phyloP scores from a whole-genome alignment of 495 filamentous ascomycete genomes.

The Bombardia bombarda region DNA sequence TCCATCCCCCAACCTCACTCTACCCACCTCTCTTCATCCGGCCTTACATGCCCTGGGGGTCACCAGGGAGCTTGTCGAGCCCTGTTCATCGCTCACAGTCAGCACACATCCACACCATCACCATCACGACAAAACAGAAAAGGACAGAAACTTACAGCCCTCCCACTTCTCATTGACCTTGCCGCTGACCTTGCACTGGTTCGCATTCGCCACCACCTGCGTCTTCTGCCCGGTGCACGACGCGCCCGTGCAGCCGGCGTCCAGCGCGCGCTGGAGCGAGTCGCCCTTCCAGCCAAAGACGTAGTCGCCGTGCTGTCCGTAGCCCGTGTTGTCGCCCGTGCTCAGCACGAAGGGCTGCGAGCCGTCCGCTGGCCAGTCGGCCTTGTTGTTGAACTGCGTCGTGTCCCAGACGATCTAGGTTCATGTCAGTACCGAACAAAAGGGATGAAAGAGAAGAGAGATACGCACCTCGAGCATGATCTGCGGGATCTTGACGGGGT shows the following conservation, averaged over 20 bases:
- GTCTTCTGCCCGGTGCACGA: conserved; percentile 29
- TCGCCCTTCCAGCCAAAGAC: conserved; percentile 31
- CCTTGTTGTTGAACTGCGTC: conserved; percentile 37
- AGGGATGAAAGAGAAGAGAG: conserved; percentile 7
- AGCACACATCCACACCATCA: no score
- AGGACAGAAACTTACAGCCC: conserved; percentile 30
- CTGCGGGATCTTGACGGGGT: conserved; percentile 49
- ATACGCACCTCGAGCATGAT: conserved; percentile 52
- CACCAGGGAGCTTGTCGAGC: conserved; percentile 11
- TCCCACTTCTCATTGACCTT: conserved; percentile 34
- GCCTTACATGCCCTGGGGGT: conserved; percentile 1
- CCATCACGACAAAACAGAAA: neutral
- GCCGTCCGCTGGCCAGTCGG: conserved; percentile 35
- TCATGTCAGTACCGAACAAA: conserved; percentile 30
- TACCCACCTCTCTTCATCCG: neutral
- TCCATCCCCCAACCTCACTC: no score
- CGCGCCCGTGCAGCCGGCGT: conserved; percentile 34
- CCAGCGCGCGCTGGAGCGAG: conserved; percentile 32
- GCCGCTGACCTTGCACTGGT: conserved; percentile 34
- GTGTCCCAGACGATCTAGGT: conserved; percentile 43
- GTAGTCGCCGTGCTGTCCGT: conserved; percentile 14
- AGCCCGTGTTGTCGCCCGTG: conserved; percentile 11
- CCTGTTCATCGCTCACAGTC: neutral
- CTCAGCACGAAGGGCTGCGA: conserved; percentile 33
- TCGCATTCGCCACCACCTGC: conserved; percentile 29